A percentile compares a stretch with the other conserved stretches of the same genome.
These are phyloP conservation scores for Candida manassasensis DNA, from an alignment of 805 yeast genomes.

Conservation along the genomic window DNA sequence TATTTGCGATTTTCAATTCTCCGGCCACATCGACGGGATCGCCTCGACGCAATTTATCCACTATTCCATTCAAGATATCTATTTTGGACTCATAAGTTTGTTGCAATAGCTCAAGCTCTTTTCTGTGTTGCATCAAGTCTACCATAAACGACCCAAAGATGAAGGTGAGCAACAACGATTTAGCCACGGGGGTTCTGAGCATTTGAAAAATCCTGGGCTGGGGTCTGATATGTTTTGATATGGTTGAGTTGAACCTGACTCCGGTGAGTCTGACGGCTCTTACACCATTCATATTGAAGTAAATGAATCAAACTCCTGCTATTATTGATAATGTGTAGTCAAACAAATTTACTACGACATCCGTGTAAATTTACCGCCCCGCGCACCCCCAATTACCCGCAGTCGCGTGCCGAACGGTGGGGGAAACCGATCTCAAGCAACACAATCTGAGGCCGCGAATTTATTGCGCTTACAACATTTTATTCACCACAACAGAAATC, in stretches of 20 bases:
- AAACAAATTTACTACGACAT: too few species aligned
- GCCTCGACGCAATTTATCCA: conserved; percentile 24
- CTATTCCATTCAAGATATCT: conserved; percentile 26
- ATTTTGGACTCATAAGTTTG: conserved; percentile 37
- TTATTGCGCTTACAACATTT: too few species aligned
- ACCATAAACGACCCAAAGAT: conserved; percentile 44
- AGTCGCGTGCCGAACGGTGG: too few species aligned
- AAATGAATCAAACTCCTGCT: too few species aligned
- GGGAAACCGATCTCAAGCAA: too few species aligned
- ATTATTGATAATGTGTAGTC: too few species aligned
- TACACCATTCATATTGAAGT: too few species aligned
- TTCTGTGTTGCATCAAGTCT: conserved; percentile 43
- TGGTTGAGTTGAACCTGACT: conserved; percentile 8
- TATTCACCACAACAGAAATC: too few species aligned
- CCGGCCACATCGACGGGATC: conserved; percentile 39
- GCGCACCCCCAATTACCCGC: too few species aligned
- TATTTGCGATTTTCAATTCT: conserved; percentile 38
- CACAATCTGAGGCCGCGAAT: too few species aligned
- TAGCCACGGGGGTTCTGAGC: conserved; percentile 31
- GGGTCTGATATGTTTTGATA: conserved; percentile 7
- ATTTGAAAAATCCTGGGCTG: conserved; percentile 24
- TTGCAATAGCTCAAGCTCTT: conserved; percentile 37
- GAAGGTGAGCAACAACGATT: conserved; percentile 33
- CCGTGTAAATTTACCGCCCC: too few species aligned
- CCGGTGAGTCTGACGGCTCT: background rate